phyloP scores from a whole-genome alignment of 257 asterid genomes.

The Avicennia marina region DNA sequence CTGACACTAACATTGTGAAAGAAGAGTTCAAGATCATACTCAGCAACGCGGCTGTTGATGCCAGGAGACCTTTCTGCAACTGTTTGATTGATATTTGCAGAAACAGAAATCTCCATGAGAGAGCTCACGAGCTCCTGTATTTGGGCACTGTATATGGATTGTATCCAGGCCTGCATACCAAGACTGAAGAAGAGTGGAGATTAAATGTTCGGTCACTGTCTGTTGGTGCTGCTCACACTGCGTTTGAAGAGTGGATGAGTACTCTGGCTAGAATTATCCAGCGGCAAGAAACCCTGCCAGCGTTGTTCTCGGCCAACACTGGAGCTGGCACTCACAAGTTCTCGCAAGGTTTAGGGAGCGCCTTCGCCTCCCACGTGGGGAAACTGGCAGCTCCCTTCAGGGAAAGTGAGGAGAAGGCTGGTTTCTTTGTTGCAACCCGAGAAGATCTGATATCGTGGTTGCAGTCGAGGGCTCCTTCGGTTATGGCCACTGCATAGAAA shows the following conservation, averaged over 20 bases:
- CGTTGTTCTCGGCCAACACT: constrained; percentile 63
- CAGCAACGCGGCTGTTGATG: constrained; percentile 53
- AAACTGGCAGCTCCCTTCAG: constrained; percentile 69
- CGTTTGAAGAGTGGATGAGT: constrained; percentile 81
- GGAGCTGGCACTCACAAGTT: constrained; percentile 67
- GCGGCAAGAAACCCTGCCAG: constrained; percentile 46
- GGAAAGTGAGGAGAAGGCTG: constrained; percentile 69
- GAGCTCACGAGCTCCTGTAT: constrained; percentile 80
- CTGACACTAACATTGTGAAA: constrained; percentile 35
- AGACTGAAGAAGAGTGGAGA: constrained; percentile 82
- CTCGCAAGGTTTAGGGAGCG: constrained; percentile 7
- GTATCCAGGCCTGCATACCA: constrained; percentile 86
- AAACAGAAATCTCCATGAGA: constrained; percentile 34
- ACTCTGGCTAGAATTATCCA: constrained; percentile 53
- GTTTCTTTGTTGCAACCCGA: constrained; percentile 68
- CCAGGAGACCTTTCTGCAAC: constrained; percentile 85
- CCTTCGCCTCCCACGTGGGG: constrained; percentile 29
- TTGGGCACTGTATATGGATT: constrained; percentile 60
- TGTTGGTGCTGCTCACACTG: constrained; percentile 64
- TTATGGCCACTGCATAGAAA: constrained; percentile 21
- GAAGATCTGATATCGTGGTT: constrained; percentile 76
- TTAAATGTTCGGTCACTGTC: constrained; percentile 73
- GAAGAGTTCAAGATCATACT: constrained; percentile 57
- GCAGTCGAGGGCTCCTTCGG: constrained; percentile 31
- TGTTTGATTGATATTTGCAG: constrained; percentile 83